Evolutionary conservation across 179 eudicot genomes (phyloP), one percentile per base, ranked within the genome.

Genomic region (Silene vulgaris): DNA sequence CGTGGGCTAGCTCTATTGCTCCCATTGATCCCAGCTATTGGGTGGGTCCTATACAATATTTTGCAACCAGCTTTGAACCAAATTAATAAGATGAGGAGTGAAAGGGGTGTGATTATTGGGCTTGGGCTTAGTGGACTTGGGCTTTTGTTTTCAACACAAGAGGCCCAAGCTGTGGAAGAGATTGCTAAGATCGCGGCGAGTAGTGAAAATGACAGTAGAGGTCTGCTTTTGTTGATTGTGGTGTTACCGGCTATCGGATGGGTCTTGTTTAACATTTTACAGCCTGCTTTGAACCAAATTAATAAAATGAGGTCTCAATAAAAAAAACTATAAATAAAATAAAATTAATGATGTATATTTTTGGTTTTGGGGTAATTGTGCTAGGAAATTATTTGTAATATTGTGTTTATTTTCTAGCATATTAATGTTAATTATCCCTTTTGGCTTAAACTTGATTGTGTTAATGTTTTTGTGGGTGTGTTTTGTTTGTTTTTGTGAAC

Each of bases 201-300:
- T 8, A 80, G 77, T 19, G 85, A 80, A 12, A 79, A 66, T 75
- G 98, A 94, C 48, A 91, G 79, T 73, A 83, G 98, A 84, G 98
- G 98, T 6, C 85, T 78, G 57, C 84, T 94, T 23, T 65, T 94
- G 83, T 78, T 94, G 82, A 64, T 94, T 52, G 98, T 94, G 14
- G 78, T 94, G 5, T 76, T 91, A 17, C 98, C 97, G 9, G 98
- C 98, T 4, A 84, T 94, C 78, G 87, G 82, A 1, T 92, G 98
- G 98, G 97, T 94, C 60, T 83, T 87, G 0, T 92, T 76, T 79
- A 94, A 90, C 45, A 92, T 94, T 59, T 87, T 94, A 80, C 98
- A 94, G 76, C 96, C 97, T 8, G 97, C 98, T 87, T 80, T 92
- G 87, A 94, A 94, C 86, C 98, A 94, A 84, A 75, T 92, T 76